Evolutionary conservation across 2,329 filamentous ascomycete genomes (phyloP).

Genomic region (Aureobasidium subglaciale): DNA sequence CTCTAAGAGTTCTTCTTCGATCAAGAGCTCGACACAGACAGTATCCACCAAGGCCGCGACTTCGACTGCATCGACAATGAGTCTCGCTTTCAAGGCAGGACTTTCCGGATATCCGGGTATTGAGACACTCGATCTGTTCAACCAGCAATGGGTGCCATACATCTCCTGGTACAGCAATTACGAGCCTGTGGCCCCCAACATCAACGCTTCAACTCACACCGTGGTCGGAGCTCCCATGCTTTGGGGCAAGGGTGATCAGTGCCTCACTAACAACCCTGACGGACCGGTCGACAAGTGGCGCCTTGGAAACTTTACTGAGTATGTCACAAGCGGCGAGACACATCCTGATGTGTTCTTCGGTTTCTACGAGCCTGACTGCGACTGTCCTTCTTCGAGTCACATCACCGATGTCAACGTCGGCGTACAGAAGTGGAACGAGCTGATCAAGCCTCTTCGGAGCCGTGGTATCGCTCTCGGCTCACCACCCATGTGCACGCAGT

Average conservation of each 20-base stretch:
- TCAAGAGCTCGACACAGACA: background rate
- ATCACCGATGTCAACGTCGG: conserved; percentile 20
- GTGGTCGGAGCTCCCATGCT: conserved; percentile 25
- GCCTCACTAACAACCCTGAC: conserved; percentile 18
- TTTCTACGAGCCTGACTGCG: conserved; percentile 28
- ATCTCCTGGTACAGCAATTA: conserved; percentile 27
- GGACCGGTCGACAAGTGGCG: conserved; percentile 17
- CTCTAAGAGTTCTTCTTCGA: background rate
- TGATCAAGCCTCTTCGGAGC: conserved; percentile 21
- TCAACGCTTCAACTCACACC: conserved; percentile 3
- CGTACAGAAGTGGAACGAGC: conserved; percentile 21
- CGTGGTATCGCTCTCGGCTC: conserved; percentile 24
- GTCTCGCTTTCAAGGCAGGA: conserved; percentile 21
- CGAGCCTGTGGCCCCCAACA: conserved; percentile 20
- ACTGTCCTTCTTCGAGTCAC: conserved; percentile 20
- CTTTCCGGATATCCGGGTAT: conserved; percentile 24
- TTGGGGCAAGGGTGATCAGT: conserved; percentile 19
- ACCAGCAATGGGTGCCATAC: conserved; percentile 19
- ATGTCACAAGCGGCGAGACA: conserved; percentile 18
- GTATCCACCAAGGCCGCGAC: conserved; percentile 3
- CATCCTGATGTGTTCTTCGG: conserved; percentile 25
- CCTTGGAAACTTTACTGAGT: conserved; percentile 19
- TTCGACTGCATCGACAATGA: conserved; percentile 11
- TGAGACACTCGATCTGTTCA: conserved; percentile 11
- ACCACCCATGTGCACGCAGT: conserved; percentile 25